Percentiles rank a stretch among this genome's conserved stretches.
phyloP scores from a whole-genome alignment of 257 asterid species.

The Solanum corneliomulleri region DNA sequence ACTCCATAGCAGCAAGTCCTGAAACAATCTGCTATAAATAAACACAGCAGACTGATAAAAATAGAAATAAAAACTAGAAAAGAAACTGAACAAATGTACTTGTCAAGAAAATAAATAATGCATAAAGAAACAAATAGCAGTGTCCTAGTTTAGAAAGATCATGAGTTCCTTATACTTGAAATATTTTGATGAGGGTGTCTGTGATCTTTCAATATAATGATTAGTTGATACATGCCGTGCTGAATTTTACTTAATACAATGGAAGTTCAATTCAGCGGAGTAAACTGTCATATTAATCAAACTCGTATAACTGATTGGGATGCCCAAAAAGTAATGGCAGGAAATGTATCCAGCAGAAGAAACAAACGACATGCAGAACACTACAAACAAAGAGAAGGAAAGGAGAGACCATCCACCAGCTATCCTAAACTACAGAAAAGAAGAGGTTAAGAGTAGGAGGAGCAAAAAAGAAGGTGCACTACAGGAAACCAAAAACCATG shows the following conservation, averaged over 20 bases:
- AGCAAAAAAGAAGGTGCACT: not conserved
- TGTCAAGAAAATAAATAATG: not conserved
- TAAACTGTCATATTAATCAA: not conserved
- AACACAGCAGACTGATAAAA: not conserved
- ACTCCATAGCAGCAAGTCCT: not conserved
- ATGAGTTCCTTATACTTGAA: not conserved
- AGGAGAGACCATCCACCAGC: not conserved
- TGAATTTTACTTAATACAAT: not conserved
- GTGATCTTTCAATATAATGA: not conserved
- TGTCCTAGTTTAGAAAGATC: not conserved
- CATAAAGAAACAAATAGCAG: not conserved
- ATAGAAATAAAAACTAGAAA: not conserved
- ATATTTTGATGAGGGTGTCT: not conserved
- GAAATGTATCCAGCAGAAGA: not conserved
- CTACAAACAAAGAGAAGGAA: not conserved
- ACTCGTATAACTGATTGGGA: not conserved
- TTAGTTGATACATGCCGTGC: not conserved
- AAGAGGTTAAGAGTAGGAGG: not conserved
- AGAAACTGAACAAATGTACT: not conserved
- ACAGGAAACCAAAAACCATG: not conserved
- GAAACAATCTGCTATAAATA: not conserved
- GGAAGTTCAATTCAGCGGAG: not conserved
- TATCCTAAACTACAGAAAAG: not conserved
- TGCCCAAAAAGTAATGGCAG: not conserved
- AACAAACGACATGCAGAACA: not conserved